These are phyloP conservation scores for Stemphylium vesicarium DNA, from an alignment of 2,329 filamentous ascomycete genomes.

Conservation along the genomic window DNA sequence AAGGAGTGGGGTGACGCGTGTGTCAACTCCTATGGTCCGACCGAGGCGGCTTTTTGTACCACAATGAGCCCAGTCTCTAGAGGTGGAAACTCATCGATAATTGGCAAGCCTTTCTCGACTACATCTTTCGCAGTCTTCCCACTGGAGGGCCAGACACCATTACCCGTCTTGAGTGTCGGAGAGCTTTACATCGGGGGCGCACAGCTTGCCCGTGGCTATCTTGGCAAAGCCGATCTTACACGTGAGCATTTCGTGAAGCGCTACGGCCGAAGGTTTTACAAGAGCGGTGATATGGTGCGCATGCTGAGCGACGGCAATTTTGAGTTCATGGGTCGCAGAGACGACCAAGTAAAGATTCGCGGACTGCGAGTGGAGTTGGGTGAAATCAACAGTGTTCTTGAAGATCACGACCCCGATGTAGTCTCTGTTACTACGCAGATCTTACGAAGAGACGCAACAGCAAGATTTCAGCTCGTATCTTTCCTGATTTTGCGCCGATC, in stretches of 20 bases:
- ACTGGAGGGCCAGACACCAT: constrained; percentile 31
- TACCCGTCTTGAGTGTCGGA: constrained; percentile 51
- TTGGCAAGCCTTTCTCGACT: constrained; percentile 51
- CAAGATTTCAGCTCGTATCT: constrained; percentile 46
- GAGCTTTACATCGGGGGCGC: constrained; percentile 56
- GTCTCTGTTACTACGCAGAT: constrained; percentile 40
- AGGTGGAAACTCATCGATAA: constrained; percentile 45
- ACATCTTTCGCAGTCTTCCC: constrained; percentile 50
- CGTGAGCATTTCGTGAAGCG: constrained; percentile 38
- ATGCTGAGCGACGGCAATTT: constrained; percentile 49
- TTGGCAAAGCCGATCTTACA: constrained; percentile 44
- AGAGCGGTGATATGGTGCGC: constrained; percentile 48
- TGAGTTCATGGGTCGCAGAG: constrained; percentile 48
- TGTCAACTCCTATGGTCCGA: constrained; percentile 55
- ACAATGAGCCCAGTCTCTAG: constrained; percentile 48
- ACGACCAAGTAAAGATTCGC: constrained; percentile 51
- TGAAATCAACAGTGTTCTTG: constrained; percentile 46
- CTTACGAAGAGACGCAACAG: constrained; percentile 27
- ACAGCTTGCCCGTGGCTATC: constrained; percentile 55
- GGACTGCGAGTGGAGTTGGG: constrained; percentile 48
- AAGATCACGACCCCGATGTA: constrained; percentile 29
- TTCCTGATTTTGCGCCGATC: constrained; percentile 31
- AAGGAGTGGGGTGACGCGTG: constrained; percentile 49
- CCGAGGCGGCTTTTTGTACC: constrained; percentile 54
- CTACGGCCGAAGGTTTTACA: constrained; percentile 45